phyloP scores from a whole-genome alignment of 1,139 yeast species.

The Kodamaea plutei region DNA sequence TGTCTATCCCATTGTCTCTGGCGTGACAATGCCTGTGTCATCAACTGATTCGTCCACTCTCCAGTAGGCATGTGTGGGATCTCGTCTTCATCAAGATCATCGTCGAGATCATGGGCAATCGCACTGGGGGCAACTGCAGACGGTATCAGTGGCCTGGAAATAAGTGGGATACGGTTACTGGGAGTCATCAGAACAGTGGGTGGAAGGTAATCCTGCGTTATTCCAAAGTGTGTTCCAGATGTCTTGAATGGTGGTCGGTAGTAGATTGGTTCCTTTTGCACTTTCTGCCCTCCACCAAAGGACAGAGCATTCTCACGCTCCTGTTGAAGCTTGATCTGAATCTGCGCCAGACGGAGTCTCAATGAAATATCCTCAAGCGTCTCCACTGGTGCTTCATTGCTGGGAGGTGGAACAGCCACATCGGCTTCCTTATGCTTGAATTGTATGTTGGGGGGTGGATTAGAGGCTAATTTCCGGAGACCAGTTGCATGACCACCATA shows the following conservation, averaged over 20 bases:
- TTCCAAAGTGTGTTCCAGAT: slow-evolving; percentile 26
- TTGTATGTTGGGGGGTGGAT: slow-evolving; percentile 10
- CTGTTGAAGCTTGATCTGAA: slow-evolving; percentile 11
- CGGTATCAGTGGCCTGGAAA: slow-evolving; percentile 9
- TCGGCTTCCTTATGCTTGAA: not conserved
- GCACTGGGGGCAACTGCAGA: not conserved
- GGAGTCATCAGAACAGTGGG: slow-evolving; percentile 18
- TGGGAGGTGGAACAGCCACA: not conserved
- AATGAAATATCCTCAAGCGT: slow-evolving; percentile 19
- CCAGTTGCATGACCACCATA: slow-evolving; percentile 6
- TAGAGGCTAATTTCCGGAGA: slow-evolving; percentile 9
- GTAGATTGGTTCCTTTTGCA: slow-evolving; percentile 23
- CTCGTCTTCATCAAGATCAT: slow-evolving; percentile 8
- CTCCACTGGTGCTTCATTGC: slow-evolving; percentile 1
- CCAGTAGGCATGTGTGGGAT: slow-evolving; percentile 26
- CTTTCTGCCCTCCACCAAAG: slow-evolving; percentile 6
- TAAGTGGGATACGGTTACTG: slow-evolving; percentile 11
- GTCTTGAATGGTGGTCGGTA: slow-evolving; percentile 33
- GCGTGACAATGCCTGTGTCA: slow-evolving; percentile 32
- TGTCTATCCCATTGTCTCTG: slow-evolving; percentile 32
- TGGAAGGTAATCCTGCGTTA: slow-evolving; percentile 27
- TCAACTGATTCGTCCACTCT: slow-evolving; percentile 40
- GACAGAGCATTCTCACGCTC: slow-evolving; percentile 8
- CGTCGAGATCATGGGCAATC: slow-evolving; percentile 7
- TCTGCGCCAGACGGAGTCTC: slow-evolving; percentile 18